Percentiles rank a stretch among this genome's conserved stretches.
Conservation (phyloP, 768 basidiomycete species). For the Candolleomyces efflorescens region DNA sequence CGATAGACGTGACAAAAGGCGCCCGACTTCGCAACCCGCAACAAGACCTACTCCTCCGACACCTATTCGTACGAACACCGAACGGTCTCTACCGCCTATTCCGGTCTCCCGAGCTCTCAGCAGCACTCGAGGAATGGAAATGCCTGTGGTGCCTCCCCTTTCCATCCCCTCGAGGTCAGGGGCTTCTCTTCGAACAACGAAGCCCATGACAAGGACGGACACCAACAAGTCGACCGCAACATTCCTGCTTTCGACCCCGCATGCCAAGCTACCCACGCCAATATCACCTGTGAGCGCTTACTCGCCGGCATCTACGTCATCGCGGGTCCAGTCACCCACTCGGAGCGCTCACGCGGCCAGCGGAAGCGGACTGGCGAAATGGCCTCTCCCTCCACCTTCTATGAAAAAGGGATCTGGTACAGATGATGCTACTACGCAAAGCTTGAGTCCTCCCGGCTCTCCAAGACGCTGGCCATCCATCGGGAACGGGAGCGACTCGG, state of each 20-base stretch:
- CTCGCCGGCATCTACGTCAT: not conserved
- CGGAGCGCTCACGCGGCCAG: too few relatives aligned
- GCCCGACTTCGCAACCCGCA: not conserved
- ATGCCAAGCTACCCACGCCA: not conserved
- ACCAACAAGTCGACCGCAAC: not conserved
- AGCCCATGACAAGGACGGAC: slow-evolving; percentile 7
- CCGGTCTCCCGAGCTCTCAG: slow-evolving; percentile 16
- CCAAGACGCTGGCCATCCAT: too few relatives aligned
- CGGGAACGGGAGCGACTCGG: not conserved
- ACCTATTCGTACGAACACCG: slow-evolving; percentile 17
- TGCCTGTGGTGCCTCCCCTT: slow-evolving; percentile 9
- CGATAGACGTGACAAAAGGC: not conserved
- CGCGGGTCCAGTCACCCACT: slow-evolving; percentile 4
- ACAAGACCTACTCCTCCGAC: slow-evolving; percentile 2
- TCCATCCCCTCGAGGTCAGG: slow-evolving; percentile 8
- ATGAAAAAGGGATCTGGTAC: too few relatives aligned
- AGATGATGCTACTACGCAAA: too few relatives aligned
- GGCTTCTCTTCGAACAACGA: not conserved
- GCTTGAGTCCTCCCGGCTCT: too few relatives aligned
- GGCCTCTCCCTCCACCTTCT: too few relatives aligned
- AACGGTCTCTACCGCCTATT: slow-evolving; percentile 29
- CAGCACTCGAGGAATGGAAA: not conserved
- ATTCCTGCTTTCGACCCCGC: not conserved
- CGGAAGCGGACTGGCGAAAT: too few relatives aligned
- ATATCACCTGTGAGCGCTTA: slow-evolving; percentile 1